Conservation (phyloP, 1,139 yeast species). For the Debaryomycetaceae sp. region DNA sequence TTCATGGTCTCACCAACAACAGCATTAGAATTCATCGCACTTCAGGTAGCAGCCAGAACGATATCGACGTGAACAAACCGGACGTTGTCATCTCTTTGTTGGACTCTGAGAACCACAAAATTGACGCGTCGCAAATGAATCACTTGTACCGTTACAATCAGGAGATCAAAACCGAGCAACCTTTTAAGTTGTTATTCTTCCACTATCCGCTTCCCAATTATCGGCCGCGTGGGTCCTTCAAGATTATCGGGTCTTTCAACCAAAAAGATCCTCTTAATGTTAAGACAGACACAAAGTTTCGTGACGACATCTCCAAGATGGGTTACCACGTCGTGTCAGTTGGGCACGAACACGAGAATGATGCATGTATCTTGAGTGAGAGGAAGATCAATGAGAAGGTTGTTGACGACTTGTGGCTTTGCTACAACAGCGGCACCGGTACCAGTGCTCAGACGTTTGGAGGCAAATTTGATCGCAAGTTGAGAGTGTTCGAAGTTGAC, state of each 20-base stretch:
- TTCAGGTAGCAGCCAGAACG: not conserved
- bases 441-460: slow-evolving; percentile 30
- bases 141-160: slow-evolving; percentile 21
- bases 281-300: slow-evolving; percentile 29
- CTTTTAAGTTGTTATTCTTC: slow-evolving; percentile 39
- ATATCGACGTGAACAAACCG: slow-evolving; percentile 12
- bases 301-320: slow-evolving; percentile 33
- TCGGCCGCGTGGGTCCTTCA: slow-evolving; percentile 45
- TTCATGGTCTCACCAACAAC: slow-evolving; percentile 37
- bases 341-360: slow-evolving; percentile 55
- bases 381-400: slow-evolving; percentile 10
- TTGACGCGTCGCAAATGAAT: slow-evolving; percentile 31
- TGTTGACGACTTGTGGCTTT: slow-evolving; percentile 28
- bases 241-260: slow-evolving; percentile 45
- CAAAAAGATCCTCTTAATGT: slow-evolving; percentile 38
- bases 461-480: slow-evolving; percentile 24
- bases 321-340: slow-evolving; percentile 45
- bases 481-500: slow-evolving; percentile 34
- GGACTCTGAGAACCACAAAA: slow-evolving; percentile 27
- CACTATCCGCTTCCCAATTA: slow-evolving; percentile 51
- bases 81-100: slow-evolving; percentile 28
- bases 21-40: slow-evolving; percentile 20
- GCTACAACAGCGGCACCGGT: slow-evolving; percentile 39
- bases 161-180: slow-evolving; percentile 9
- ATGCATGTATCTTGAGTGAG: slow-evolving; percentile 40